Percentiles rank a stretch among this genome's conserved stretches.
These are phyloP conservation scores for Teratosphaeria zuluensis DNA, from an alignment of 2,329 filamentous ascomycete species.

Conservation along the genomic window DNA sequence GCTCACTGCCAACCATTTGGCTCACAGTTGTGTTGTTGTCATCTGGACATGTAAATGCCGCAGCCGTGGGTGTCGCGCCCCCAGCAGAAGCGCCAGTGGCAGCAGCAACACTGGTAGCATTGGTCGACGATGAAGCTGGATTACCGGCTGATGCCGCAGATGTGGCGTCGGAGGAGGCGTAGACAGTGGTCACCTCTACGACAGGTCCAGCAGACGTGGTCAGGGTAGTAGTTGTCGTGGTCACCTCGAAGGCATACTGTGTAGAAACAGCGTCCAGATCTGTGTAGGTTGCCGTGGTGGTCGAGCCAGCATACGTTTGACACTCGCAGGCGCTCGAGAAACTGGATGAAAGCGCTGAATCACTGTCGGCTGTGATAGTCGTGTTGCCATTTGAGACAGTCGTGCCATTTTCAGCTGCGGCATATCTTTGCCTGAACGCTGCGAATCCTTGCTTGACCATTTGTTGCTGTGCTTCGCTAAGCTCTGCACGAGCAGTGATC, in stretches of 20 bases:
- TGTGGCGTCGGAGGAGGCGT: not conserved
- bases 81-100: not conserved
- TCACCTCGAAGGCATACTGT: not conserved
- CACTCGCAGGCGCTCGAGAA: constrained; percentile 27
- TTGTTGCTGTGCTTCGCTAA: constrained; percentile 2
- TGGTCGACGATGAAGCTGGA: not conserved
- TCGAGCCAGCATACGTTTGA: constrained; percentile 14
- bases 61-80: constrained; percentile 17
- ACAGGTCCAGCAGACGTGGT: not conserved
- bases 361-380: not conserved
- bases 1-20: constrained; percentile 22
- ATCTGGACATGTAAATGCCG: constrained; percentile 22
- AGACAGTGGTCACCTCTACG: not conserved
- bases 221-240: not conserved
- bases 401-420: constrained; percentile 6
- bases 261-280: constrained; percentile 10
- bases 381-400: not conserved
- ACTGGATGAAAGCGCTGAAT: constrained; percentile 12
- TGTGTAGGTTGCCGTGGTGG: constrained; percentile 21
- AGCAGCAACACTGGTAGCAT: not conserved
- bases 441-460: constrained; percentile 6
- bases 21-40: constrained; percentile 23
- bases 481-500: constrained; percentile 8
- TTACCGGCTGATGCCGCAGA: constrained; percentile 1
- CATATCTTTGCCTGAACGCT: constrained; percentile 11